Conservation (phyloP, 2,329 filamentous ascomycete species). For the Mycocentrospora acerina region DNA sequence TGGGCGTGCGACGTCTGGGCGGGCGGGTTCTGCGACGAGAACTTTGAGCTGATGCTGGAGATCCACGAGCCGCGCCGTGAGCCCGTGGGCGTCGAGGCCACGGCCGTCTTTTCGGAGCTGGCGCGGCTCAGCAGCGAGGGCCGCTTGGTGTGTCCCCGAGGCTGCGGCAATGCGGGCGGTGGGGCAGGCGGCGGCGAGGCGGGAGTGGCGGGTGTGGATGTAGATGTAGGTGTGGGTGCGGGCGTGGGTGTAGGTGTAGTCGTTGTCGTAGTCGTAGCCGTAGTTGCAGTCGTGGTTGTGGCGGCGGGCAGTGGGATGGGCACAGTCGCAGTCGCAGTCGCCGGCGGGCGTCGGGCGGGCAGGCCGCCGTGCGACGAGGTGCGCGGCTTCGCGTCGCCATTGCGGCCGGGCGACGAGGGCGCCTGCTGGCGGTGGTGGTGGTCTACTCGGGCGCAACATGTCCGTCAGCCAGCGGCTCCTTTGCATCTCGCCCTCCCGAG, state of each 20-base stretch:
- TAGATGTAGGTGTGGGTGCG: no score
- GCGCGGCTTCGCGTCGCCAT: constrained; percentile 36
- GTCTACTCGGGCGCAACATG: constrained; percentile 19
- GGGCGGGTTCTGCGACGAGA: constrained; percentile 61
- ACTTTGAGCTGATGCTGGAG: constrained; percentile 88
- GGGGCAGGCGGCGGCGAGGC: constrained; percentile 21
- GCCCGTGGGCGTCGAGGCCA: constrained; percentile 27
- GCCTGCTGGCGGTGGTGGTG: constrained; percentile 41
- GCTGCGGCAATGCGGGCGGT: constrained; percentile 19
- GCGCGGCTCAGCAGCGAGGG: constrained; percentile 47
- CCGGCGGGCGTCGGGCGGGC: constrained; percentile 7
- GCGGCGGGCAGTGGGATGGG: constrained; percentile 20
- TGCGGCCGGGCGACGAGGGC: constrained; percentile 38
- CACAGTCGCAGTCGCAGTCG: constrained; percentile 12
- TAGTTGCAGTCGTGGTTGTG: constrained; percentile 30
- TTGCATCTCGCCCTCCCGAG: no score
- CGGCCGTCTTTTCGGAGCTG: constrained; percentile 41
- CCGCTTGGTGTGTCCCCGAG: constrained; percentile 38
- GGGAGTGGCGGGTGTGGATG: neutral
- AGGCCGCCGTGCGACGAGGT: constrained; percentile 39
- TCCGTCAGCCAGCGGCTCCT: constrained; percentile 20
- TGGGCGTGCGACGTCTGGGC: constrained; percentile 36
- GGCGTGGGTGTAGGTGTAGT: no score
- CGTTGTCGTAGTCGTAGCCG: no score
- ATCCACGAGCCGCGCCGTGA: constrained; percentile 81